Percentiles rank a stretch among this genome's conserved stretches.
These are phyloP conservation scores for Kernera saxatilis DNA, from an alignment of 345 rosid species.

Conservation along the genomic window DNA sequence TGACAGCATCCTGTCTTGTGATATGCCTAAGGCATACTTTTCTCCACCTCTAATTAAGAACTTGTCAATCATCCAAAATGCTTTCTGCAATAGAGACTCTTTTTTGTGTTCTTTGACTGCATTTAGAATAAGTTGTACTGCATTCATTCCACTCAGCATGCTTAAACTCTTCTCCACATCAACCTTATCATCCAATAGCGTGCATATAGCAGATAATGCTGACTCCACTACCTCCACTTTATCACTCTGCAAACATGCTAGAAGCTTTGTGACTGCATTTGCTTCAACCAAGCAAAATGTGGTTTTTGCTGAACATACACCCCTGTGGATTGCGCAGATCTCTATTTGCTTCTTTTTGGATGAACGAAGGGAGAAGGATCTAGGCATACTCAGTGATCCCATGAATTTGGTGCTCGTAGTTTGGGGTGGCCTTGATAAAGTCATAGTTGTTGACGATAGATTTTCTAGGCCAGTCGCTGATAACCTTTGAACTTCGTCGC, in stretches of 20 bases:
- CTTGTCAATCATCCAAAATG: slow-evolving; percentile 82
- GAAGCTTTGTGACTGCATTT: slow-evolving; percentile 63
- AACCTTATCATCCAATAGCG: slow-evolving; percentile 79
- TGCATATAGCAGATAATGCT: slow-evolving; percentile 73
- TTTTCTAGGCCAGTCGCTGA: slow-evolving; percentile 79
- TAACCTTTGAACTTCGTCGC: slow-evolving; percentile 77
- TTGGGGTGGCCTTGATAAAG: slow-evolving; percentile 50
- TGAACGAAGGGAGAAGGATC: slow-evolving; percentile 41
- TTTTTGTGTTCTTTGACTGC: slow-evolving; percentile 59
- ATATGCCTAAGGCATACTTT: slow-evolving; percentile 49
- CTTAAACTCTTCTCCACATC: slow-evolving; percentile 60
- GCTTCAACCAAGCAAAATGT: slow-evolving; percentile 91
- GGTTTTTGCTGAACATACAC: slow-evolving; percentile 67
- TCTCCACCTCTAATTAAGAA: slow-evolving; percentile 64
- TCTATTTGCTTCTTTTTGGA: slow-evolving; percentile 40
- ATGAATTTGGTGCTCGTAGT: slow-evolving; percentile 38
- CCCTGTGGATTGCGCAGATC: slow-evolving; percentile 70
- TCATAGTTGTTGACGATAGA: slow-evolving; percentile 61
- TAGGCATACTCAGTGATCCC: slow-evolving; percentile 41
- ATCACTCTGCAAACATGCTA: slow-evolving; percentile 72
- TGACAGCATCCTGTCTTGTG: slow-evolving; percentile 64
- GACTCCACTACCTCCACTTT: slow-evolving; percentile 72
- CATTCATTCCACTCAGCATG: slow-evolving; percentile 53
- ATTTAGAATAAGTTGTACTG: slow-evolving; percentile 50
- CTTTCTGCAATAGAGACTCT: slow-evolving; percentile 68